Base-by-base conservation (phyloP, 2,329 filamentous ascomycete genomes). In the Alternaria ventricosa region DNA sequence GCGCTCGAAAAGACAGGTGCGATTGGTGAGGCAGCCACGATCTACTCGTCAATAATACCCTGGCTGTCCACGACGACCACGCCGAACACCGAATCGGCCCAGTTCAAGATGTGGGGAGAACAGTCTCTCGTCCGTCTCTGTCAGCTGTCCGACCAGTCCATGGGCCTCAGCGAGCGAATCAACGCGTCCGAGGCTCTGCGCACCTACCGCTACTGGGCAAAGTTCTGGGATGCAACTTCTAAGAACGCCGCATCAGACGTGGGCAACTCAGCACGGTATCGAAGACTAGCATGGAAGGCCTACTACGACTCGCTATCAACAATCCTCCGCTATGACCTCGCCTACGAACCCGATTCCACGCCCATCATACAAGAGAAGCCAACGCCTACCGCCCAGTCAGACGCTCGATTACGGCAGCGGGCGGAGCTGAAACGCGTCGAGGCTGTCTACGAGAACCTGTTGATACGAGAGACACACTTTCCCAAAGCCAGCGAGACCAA, bases 401-500 rank as follows among this genome's bases (percentile, higher is more conserved):
- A 72, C 18, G 65, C 74, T 10, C 79, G 79, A 41, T 63, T 80
- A 23, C 79, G 80, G 71, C 87, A 97, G 71, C 87, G 90, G 55
- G 85, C 88, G 25, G 95, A 98, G 81, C 80, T 97, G 57, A 92
- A 93, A 76, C 88, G 87, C 55, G 90, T 94, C 10, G 93, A 98
- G 79, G 81, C 87, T 2, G 87, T 90, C 9, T 98, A 96, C 76
- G 94, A 97, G 78, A 86, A 86, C 15, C 84, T 96, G 5, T 83
- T 99, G 25, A 84, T 97, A 5, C 87, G 87, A 60, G 93, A 96
- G 76, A 92, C 92, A 0, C 85, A 87, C 27, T 99, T 99, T 71
- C 96, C 96, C 0, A 91, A 89, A 70, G 94, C 96, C 0, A 90
- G 92, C 45, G 89, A 96, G 72, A 86, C 88, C 55, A 93, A 94